Evolutionary conservation across 2,329 filamentous ascomycete genomes (phyloP), one percentile per base, ranked within the genome.

Genomic region (Xylaria sp.): DNA sequence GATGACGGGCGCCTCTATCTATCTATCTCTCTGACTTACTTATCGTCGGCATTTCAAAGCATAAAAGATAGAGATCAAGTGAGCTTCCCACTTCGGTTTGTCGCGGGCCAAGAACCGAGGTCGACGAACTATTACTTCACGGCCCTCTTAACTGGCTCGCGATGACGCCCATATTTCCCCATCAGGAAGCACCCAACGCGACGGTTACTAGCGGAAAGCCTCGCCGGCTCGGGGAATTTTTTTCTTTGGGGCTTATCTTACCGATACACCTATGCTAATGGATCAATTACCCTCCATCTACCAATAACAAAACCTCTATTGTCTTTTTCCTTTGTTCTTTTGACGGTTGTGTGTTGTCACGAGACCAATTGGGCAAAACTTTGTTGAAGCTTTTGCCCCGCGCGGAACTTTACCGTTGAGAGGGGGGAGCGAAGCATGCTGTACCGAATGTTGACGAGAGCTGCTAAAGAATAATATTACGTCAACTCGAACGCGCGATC

Each of bases 161-260:
- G 39, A 67, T 61, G 60, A 63, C 48, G 60, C 54, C 60, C 37
- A 20, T 25, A 12, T 10, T 63, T 56, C 54, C 66, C 7, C 20
- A 56, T 55, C 7, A 23, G 54, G 63, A 51, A 58, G 23, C 39
- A 37, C 15, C 18, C 46, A 60, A 63, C 48, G 20, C 13, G 39
- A n/a, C 66, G 69, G 66, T 60, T 69, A 69, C 58, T 61, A 32
- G 46, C 69, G 66, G 66, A 69, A 62, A 68, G n/a, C 58, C 12
- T 70, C 65, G 65, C 62, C 18, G 28, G 51, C 34, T 46, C 0
- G 25, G 34, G 32, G 8, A 6, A 10, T 44, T 28, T 28, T n/a
- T 28, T 32, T 28, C 3, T 28, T 3, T 28, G 10, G 28, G 3
- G 28, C 18, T 34, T 20, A 37, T 20, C 28, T 37, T 37, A 37